Percentiles rank a stretch among this genome's conserved stretches.
These are phyloP conservation scores for Ogataea chonburiensis DNA, from an alignment of 805 yeast genomes.

Conservation along the genomic window DNA sequence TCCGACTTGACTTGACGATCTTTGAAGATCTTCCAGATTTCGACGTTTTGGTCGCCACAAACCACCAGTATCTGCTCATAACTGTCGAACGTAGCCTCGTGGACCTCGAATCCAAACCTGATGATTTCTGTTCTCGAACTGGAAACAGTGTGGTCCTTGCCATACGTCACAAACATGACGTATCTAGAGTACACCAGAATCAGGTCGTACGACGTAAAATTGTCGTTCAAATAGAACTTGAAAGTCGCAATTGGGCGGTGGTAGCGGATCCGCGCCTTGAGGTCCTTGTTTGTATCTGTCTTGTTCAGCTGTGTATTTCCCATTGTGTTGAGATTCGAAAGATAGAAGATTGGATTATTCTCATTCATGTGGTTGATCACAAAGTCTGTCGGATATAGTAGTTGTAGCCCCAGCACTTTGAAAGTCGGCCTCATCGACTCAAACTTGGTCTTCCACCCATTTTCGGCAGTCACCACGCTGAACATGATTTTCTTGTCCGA, in stretches of 20 bases:
- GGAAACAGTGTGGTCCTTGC: slow-evolving; percentile 20
- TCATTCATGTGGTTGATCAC: slow-evolving; percentile 30
- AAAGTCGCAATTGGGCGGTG: slow-evolving; percentile 31
- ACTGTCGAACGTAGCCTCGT: slow-evolving; percentile 30
- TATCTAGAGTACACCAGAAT: slow-evolving; percentile 31
- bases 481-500: slow-evolving; percentile 45
- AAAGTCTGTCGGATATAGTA: slow-evolving; percentile 31
- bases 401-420: slow-evolving; percentile 23
- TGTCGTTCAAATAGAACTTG: slow-evolving; percentile 21
- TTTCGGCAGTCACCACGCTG: slow-evolving; percentile 28
- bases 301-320: slow-evolving; percentile 27
- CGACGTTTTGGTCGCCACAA: slow-evolving; percentile 26
- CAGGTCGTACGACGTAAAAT: slow-evolving; percentile 24
- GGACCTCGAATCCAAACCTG: slow-evolving; percentile 28
- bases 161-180: slow-evolving; percentile 28
- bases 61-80: slow-evolving; percentile 26
- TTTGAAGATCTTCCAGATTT: slow-evolving; percentile 27
- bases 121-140: slow-evolving; percentile 29
- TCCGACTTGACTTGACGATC: slow-evolving; percentile 23
- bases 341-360: slow-evolving; percentile 29
- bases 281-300: slow-evolving; percentile 24
- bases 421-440: slow-evolving; percentile 30
- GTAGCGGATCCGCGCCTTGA: slow-evolving; percentile 26
- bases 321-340: slow-evolving; percentile 30
- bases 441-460: slow-evolving; percentile 24